Base-by-base conservation (phyloP, 305 asterid genomes). In the Ajuga reptans region DNA sequence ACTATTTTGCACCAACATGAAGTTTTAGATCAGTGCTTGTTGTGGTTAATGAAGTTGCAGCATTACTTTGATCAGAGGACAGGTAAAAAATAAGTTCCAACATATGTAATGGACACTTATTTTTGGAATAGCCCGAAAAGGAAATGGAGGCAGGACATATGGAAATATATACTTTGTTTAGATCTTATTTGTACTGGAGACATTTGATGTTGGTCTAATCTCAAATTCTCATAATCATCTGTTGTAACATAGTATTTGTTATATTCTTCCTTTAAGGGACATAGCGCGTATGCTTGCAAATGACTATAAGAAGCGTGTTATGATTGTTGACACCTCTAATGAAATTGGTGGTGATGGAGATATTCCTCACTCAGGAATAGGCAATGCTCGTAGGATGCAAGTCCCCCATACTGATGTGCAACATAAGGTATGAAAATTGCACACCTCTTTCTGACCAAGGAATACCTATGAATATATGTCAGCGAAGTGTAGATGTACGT, bases 341-440 rank as follows among this genome's bases (percentile, higher is more conserved):
- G 98, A 91, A 77, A 89, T 91, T 77, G 96, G 96, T 61, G 98
- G 98, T 42, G 98, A 91, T 74, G 98, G 98, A 66, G 98, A 91
- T 79, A 86, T 91, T 62, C 95, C 98, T 71, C 98, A 91, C 74
- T 81, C 82, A 31, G 98, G 98, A 77, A 86, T 91, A 69, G 98
- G 98, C 65, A 81, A 75, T 79, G 98, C 98, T 73, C 88, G 98
- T 29, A 78, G 96, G 81, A 89, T 91, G 98, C 98, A 91, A 84
- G 98, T 91, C 34, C 96, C 98, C 21, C 94, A 87, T 74, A 65
- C 88, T 24, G 96, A 91, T 77, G 76, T 85, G 82, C 98, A 91
- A 73, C 98, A 91, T 74, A 74, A 91, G 95, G 98, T 91, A 80
- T 69, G 75, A 66, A 56, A 46, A n/a, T 46, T 59, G 43, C 47